These are phyloP conservation scores for Triangularia verruculosa DNA, from an alignment of 2,329 filamentous ascomycete genomes.

Conservation along the genomic window DNA sequence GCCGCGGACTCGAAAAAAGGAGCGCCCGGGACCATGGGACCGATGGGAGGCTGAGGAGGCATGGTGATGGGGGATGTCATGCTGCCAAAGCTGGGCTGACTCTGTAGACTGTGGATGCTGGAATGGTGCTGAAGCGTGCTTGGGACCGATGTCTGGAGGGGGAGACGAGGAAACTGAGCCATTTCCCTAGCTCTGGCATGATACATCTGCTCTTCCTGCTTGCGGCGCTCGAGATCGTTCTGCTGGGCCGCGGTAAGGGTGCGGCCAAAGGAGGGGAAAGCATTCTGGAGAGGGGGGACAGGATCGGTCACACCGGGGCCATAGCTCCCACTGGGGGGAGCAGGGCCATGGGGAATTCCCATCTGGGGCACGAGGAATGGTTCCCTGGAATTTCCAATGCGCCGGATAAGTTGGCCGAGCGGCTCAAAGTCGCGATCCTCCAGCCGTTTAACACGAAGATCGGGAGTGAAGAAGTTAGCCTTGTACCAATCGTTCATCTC, in stretches of 20 bases:
- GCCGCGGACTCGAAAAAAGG: slow-evolving; percentile 66
- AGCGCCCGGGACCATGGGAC: slow-evolving; percentile 57
- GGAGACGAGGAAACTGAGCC: slow-evolving; percentile 74
- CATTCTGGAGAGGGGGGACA: slow-evolving; percentile 84
- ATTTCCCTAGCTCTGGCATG: slow-evolving; percentile 96
- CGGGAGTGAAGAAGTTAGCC: slow-evolving; percentile 93
- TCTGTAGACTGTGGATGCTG: slow-evolving; percentile 92
- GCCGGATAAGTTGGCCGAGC: slow-evolving; percentile 86
- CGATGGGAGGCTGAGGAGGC: slow-evolving; percentile 49
- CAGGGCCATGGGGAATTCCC: slow-evolving; percentile 83
- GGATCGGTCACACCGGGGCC: slow-evolving; percentile 54
- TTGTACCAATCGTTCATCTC: slow-evolving; percentile 99
- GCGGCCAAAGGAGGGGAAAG: slow-evolving; percentile 94
- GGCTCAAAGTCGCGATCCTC: slow-evolving; percentile 95
- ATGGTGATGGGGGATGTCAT: slow-evolving; percentile 80
- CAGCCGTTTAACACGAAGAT: slow-evolving; percentile 89
- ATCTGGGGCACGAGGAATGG: slow-evolving; percentile 98
- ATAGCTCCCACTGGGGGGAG: slow-evolving; percentile 51
- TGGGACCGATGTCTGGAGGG: slow-evolving; percentile 52
- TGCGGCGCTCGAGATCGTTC: slow-evolving; percentile 91
- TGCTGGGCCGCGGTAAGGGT: slow-evolving; percentile 97
- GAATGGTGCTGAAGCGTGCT: slow-evolving; percentile 79
- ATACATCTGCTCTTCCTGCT: slow-evolving; percentile 96
- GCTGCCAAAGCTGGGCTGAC: slow-evolving; percentile 93
- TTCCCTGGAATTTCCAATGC: slow-evolving; percentile 95